Base-by-base conservation (phyloP, 2,329 filamentous ascomycete species). In the Penicillium corylophilum region DNA sequence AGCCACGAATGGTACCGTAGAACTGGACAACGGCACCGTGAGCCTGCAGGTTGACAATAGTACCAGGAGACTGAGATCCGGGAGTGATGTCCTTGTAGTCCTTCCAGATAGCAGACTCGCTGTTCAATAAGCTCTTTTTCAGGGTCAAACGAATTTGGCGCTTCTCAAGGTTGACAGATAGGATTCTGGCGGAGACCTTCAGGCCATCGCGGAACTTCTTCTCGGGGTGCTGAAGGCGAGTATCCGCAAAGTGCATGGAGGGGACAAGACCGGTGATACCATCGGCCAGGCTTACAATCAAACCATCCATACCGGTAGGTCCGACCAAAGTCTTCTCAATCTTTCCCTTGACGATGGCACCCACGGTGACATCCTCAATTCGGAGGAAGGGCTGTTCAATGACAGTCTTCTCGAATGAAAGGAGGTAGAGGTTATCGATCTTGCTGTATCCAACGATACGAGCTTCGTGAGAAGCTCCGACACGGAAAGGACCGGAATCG, bases 51-150 rank as follows among this genome's bases (percentile, higher is more conserved):
- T 88, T 95, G 60, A 95, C 81, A 58, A 99, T 87, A 0, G 91
- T 96, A 51, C 93, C 94, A 7, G 89, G 88, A 29, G 88, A 86
- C 64, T 93, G 89, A 70, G 87, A 83, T 10, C 90, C 91, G 48
- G 88, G 80, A 12, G 79, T 75, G 20, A 95, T 83, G 41, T 87
- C 82, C n/a, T 85, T 80, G 64, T 91, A 95, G 13, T 85, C 82
- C 59, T 87, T 84, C 79, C 95, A 88, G 9, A 89, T 81, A n/a
- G 85, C 77, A 0, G 85, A 82, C 50, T 96, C 92, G 0, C 90
- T 94, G 72, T 96, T 95, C 60, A 99, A 84, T 16, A 99, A 78
- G 1, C 89, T 89, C 77, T 97, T 99, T 79, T 97, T 99, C 61
- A 99, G 71, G 0, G 94, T 97, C 58, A 99, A 79, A 28, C 89